Evolutionary conservation across 352 stramenopile species (phyloP), one percentile per base, ranked within the genome.

Genomic region (Elongisporangium senticosum): DNA sequence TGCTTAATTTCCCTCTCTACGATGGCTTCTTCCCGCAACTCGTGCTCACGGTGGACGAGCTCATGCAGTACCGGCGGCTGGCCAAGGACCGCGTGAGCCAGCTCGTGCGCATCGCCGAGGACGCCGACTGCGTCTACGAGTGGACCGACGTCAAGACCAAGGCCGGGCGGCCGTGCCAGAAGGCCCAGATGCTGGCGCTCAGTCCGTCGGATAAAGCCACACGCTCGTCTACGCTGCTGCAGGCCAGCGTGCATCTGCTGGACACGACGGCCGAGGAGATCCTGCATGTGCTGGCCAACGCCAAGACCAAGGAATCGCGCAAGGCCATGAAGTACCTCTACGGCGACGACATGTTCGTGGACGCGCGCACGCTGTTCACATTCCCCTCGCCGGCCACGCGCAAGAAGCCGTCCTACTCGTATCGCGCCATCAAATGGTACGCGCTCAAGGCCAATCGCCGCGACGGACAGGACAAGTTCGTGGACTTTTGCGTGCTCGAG

Each of bases 21-120:
- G 62, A 85, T 51, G 79, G 74, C 39, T 90, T 92, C 68, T 94
- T 94, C 69, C 84, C 84, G 49, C 79, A 89, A 56, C 65, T 94
- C 62, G 79, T 82, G 56, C 63, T 94, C 19, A 88, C 75, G 14
- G 65, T 80, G 10, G 78, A 90, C 15, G 79, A 94, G 55, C 63
- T 92, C 40, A 77, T 79, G 65, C 78, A 89, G 64, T 89, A 89
- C 62, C 75, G 83, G 23, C 81, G 79, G 8, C 64, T 90, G 1
- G 72, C 77, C 62, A 86, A 87, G 62, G 79, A 89, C 60, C 79
- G 81, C 11, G 67, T 94, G 49, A 58, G 63, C 8, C 68, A 88
- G 49, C 71, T 94, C 55, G 73, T 85, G 58, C 76, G 80, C 48
- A 74, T 92, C 28, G 76, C 84, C 48, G 76, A 92, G 37, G 80